Conservation (phyloP, 2,329 filamentous ascomycete genomes). For the Pestalotiopsis sp. region DNA sequence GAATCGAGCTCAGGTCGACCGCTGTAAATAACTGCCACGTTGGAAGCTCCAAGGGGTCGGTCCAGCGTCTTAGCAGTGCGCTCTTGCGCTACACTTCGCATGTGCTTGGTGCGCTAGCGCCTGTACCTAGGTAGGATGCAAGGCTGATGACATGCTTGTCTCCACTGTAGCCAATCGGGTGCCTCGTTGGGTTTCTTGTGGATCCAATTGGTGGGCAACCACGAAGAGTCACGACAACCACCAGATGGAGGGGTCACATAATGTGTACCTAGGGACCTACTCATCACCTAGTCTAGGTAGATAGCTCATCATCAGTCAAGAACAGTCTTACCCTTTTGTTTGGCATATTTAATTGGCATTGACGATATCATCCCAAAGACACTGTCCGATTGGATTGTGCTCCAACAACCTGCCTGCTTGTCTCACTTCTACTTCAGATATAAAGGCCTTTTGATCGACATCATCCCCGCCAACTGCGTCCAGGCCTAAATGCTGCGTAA, state of each 20-base stretch:
- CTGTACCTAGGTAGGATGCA: background rate
- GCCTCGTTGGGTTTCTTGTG: background rate
- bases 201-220: background rate
- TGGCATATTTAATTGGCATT: background rate
- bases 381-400: background rate
- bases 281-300: background rate
- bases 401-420: background rate
- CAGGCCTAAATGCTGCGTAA: background rate
- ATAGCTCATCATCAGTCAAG: background rate
- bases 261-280: background rate
- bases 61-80: background rate
- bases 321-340: background rate
- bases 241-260: background rate
- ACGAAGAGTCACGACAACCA: background rate
- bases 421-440: background rate
- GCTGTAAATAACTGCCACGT: background rate
- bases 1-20: background rate
- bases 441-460: background rate
- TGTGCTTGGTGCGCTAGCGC: background rate
- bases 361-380: background rate
- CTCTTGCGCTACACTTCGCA: background rate
- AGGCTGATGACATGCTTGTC: background rate
- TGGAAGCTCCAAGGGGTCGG: background rate
- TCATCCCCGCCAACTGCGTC: background rate
- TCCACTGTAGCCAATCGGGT: background rate